Evolutionary conservation across 805 yeast species (phyloP).

Genomic region (Jamesozyma rosinii): DNA sequence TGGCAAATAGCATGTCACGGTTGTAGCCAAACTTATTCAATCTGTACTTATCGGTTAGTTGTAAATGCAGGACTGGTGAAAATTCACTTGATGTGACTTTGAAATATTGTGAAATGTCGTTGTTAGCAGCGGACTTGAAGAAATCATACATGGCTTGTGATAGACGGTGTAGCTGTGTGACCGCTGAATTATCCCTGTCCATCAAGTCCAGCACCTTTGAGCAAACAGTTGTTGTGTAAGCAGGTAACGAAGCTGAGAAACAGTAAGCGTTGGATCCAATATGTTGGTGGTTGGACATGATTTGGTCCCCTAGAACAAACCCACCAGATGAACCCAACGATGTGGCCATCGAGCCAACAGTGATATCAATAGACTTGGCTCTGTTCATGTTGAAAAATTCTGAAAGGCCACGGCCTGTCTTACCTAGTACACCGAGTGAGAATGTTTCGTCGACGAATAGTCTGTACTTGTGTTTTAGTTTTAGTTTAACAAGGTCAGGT

Average conservation of each 20-base stretch:
- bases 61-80: slow-evolving; percentile 65
- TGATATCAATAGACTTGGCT: slow-evolving; percentile 60
- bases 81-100: slow-evolving; percentile 45
- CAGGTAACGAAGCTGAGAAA: slow-evolving; percentile 90
- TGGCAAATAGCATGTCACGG: slow-evolving; percentile 21
- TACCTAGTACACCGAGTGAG: slow-evolving; percentile 80
- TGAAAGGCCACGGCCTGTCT: slow-evolving; percentile 73
- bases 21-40: slow-evolving; percentile 26
- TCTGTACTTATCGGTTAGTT: slow-evolving; percentile 38
- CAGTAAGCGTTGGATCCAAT: slow-evolving; percentile 84
- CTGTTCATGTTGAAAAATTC: slow-evolving; percentile 67
- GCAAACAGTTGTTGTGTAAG: slow-evolving; percentile 67
- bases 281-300: slow-evolving; percentile 87
- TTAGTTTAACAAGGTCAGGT: slow-evolving; percentile 58
- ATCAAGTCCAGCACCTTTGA: slow-evolving; percentile 47
- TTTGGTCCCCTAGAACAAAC: slow-evolving; percentile 76
- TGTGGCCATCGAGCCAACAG: slow-evolving; percentile 77
- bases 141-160: slow-evolving; percentile 36
- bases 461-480: slow-evolving; percentile 74
- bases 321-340: slow-evolving; percentile 86
- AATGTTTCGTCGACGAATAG: slow-evolving; percentile 79
- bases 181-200: slow-evolving; percentile 31
- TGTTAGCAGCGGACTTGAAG: slow-evolving; percentile 27
- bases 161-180: slow-evolving; percentile 34
- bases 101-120: slow-evolving; percentile 27